These are phyloP conservation scores for Uronychia setigera DNA, from an alignment of 73 alveolate species.

Conservation along the genomic window DNA sequence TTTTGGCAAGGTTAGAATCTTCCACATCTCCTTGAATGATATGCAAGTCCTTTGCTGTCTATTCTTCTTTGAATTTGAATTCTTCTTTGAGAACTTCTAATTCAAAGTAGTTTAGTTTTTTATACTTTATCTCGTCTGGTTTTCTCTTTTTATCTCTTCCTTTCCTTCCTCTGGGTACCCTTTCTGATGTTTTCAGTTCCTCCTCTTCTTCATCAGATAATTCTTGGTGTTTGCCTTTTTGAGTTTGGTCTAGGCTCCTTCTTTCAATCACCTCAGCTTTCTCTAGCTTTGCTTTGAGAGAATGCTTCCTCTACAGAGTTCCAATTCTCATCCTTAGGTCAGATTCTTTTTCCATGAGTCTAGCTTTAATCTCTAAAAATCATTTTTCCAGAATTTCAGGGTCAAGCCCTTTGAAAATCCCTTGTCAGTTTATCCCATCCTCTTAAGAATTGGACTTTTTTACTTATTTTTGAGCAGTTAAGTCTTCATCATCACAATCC, in stretches of 20 bases:
- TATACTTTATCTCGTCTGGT: too few species aligned
- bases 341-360: background rate
- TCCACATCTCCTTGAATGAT: too few species aligned
- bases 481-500: background rate
- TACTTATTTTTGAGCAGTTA: background rate
- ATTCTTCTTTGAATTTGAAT: too few species aligned
- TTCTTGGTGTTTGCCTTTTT: too few species aligned
- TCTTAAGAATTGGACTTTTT: background rate
- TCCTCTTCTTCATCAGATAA: background rate
- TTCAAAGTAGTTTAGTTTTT: background rate
- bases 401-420: background rate
- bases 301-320: background rate
- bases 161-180: background rate
- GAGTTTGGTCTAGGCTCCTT: background rate
- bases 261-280: background rate
- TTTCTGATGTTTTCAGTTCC: background rate
- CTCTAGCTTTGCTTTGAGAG: background rate
- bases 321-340: background rate
- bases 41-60: too few species aligned
- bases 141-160: background rate
- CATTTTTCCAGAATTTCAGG: background rate
- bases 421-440: background rate
- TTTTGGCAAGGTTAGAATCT: too few species aligned
- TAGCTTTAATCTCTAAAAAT: background rate
- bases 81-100: background rate